Base-by-base conservation (phyloP, 176 grass and related monocot genomes). In the Zoysia japonica region DNA sequence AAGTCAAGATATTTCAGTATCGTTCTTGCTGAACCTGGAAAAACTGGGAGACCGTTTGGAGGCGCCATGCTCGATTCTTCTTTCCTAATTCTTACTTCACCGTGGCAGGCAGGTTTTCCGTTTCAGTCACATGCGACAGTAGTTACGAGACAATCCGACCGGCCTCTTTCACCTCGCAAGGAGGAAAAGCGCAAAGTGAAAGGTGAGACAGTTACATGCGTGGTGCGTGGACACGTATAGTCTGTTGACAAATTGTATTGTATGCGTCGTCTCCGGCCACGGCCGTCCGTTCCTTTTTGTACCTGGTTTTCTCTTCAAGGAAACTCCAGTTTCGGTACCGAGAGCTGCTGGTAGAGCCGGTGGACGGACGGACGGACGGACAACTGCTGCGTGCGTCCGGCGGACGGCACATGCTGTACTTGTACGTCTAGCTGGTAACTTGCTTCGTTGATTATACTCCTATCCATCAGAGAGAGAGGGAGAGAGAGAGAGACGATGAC, bases 261-360 rank as follows among this genome's bases (percentile, higher is more conserved):
- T 28, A 28, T 28, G 28, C 28, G 28, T 28, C 28, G 28, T 28
- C 28, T 28, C 28, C 28, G 28, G 28, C 28, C 28, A 28, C 28
- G n/a, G n/a, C n/a, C n/a, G n/a, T n/a, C n/a, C n/a, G n/a, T 28
- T 28, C 28, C 28, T 28, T 28, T 28, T 41, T 42, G 48, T 35
- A 19, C 38, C 5, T 61, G 50, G 46, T 82, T 48, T 72, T 89
- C 78, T 78, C 87, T 85, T 89, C 82, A 89, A 85, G 67, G 19
- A 44, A 89, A 85, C 83, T 89, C 28, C 28, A 28, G 28, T 28
- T 57, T 57, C 55, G 10, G 55, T 56, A 56, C 53, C 51, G 12
- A 5, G 12, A 57, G 55, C 6, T 28, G 41, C 61, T 17, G 9
- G 61, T 74, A 13, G 77, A 45, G 44, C 44, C 61, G 28, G 28